A percentile compares a stretch with the other conserved stretches of the same genome.
phyloP scores from a whole-genome alignment of 2,329 filamentous ascomycete genomes.

The Teratosphaeria pseudoeucalypti region DNA sequence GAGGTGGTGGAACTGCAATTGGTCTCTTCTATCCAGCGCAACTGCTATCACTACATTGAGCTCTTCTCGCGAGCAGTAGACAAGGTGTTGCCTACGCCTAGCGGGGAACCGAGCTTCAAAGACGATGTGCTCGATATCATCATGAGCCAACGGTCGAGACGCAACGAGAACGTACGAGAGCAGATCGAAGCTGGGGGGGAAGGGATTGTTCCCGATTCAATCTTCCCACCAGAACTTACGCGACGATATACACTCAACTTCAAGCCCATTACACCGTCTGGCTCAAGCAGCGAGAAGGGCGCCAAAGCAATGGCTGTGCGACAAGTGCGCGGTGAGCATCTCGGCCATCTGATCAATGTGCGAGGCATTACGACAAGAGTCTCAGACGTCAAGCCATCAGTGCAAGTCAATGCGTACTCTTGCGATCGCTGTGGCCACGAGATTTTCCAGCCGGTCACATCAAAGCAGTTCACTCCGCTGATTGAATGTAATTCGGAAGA shows the following conservation, averaged over 20 bases:
- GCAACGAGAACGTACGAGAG: conserved; percentile 63
- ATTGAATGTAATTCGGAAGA: conserved; percentile 81
- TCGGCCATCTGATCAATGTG: conserved; percentile 87
- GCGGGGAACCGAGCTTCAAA: conserved; percentile 79
- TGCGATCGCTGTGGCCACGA: conserved; percentile 95
- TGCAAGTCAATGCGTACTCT: conserved; percentile 96
- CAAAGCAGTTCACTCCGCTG: conserved; percentile 83
- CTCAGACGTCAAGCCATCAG: conserved; percentile 92
- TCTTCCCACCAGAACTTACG: conserved; percentile 85
- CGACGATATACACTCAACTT: conserved; percentile 93
- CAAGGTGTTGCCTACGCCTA: conserved; percentile 69
- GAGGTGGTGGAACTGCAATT: conserved; percentile 49
- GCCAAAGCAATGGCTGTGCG: conserved; percentile 73
- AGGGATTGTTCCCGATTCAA: conserved; percentile 55
- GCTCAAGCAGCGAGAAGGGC: conserved; percentile 49
- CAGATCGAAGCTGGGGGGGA: conserved; percentile 31
- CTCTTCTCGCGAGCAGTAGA: conserved; percentile 82
- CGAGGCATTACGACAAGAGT: conserved; percentile 90
- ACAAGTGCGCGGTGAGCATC: conserved; percentile 82
- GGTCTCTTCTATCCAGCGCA: conserved; percentile 75
- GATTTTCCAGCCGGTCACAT: conserved; percentile 90
- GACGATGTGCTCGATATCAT: conserved; percentile 95
- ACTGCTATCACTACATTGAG: conserved; percentile 93
- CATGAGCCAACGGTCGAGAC: conserved; percentile 78
- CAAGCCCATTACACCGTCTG: conserved; percentile 72